Conservation (phyloP, 768 basidiomycete species). For the Pleurotus cornucopiae region DNA sequence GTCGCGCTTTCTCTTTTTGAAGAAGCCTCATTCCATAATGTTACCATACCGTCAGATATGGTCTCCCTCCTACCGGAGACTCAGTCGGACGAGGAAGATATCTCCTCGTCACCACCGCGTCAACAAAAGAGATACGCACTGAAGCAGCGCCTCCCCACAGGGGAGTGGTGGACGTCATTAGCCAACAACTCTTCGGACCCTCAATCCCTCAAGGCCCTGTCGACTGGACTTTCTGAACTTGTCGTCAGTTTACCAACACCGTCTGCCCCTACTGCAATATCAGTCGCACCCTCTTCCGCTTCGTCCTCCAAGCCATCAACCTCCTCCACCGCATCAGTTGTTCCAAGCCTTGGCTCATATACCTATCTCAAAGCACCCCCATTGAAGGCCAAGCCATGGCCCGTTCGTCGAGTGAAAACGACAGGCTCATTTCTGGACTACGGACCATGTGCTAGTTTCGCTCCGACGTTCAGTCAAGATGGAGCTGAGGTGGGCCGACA, state of each 20-base stretch:
- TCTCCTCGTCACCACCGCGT: constrained; percentile 19
- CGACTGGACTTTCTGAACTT: constrained; percentile 70
- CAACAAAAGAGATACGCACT: constrained; percentile 62
- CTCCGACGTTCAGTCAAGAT: constrained; percentile 75
- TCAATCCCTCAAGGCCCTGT: constrained; percentile 43
- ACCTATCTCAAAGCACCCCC: constrained; percentile 36
- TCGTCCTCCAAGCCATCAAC: constrained; percentile 16
- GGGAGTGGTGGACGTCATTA: constrained; percentile 78
- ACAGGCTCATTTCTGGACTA: constrained; percentile 77
- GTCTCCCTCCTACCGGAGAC: constrained; percentile 33
- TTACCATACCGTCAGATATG: constrained; percentile 41
- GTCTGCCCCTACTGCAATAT: constrained; percentile 27
- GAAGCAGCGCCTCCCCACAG: constrained; percentile 72
- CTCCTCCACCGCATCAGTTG: constrained; percentile 15
- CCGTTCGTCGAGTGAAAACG: constrained; percentile 47
- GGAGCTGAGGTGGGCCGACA: constrained; percentile 65
- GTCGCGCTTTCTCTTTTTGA: constrained; percentile 70
- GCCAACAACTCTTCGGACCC: constrained; percentile 34
- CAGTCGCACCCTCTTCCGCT: background rate
- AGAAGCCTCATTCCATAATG: constrained; percentile 53
- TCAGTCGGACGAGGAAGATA: constrained; percentile 16
- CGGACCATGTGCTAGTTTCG: constrained; percentile 71
- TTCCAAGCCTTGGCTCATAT: constrained; percentile 58
- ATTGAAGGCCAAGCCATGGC: constrained; percentile 37
- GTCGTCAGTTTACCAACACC: constrained; percentile 69